Percentiles rank a stretch among this genome's conserved stretches.
Conservation (phyloP, 768 basidiomycete species). For the Termitomyces titanicus region DNA sequence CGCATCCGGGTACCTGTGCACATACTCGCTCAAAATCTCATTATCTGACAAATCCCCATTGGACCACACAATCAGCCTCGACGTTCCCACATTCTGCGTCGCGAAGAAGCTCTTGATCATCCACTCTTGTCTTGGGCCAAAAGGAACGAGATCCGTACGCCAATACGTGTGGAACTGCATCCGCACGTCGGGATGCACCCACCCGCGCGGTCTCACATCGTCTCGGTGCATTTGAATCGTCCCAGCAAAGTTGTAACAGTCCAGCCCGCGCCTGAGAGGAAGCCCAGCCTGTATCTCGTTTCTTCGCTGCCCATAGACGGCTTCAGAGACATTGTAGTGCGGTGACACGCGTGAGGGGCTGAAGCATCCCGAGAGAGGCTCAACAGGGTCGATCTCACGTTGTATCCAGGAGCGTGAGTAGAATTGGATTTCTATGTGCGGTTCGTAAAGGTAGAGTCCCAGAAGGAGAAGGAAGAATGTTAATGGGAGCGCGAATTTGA, state of each 20-base stretch:
- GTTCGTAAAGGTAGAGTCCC: slow-evolving; percentile 65
- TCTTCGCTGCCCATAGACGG: slow-evolving; percentile 58
- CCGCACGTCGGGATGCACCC: slow-evolving; percentile 38
- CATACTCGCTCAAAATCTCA: slow-evolving; percentile 56
- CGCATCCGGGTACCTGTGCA: slow-evolving; percentile 59
- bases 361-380: slow-evolving; percentile 75
- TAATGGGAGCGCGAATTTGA: slow-evolving; percentile 34
- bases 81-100: slow-evolving; percentile 68
- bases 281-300: slow-evolving; percentile 81
- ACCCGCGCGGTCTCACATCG: slow-evolving; percentile 11
- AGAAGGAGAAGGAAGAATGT: slow-evolving; percentile 37
- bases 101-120: slow-evolving; percentile 94
- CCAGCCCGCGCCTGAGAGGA: slow-evolving; percentile 72
- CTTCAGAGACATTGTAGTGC: slow-evolving; percentile 63
- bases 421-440: slow-evolving; percentile 82
- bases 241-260: slow-evolving; percentile 91
- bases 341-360: slow-evolving; percentile 54
- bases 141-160: slow-evolving; percentile 83
- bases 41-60: slow-evolving; percentile 70
- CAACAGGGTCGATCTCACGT: slow-evolving; percentile 61
- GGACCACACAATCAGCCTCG: slow-evolving; percentile 85
- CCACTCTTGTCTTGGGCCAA: slow-evolving; percentile 80
- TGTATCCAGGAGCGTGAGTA: slow-evolving; percentile 76
- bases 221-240: slow-evolving; percentile 50
- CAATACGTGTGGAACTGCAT: slow-evolving; percentile 90